Conservation (phyloP, 2,329 filamentous ascomycete species). For the Didymosphaeria variabile region DNA sequence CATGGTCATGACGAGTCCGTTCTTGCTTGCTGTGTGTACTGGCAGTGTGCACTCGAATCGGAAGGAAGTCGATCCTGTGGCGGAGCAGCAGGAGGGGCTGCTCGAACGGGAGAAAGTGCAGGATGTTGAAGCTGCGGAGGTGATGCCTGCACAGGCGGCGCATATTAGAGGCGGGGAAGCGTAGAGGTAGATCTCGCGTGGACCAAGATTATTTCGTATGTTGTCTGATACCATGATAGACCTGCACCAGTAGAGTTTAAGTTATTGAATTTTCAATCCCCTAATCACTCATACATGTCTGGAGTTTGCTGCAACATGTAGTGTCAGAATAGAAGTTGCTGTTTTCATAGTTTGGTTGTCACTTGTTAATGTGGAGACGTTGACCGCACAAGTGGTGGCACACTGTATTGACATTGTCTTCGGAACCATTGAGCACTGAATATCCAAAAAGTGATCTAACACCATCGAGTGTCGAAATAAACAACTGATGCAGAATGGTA, state of each 20-base stretch:
- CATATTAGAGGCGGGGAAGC: constrained; percentile 12
- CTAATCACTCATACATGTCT: no score
- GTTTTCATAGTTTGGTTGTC: not conserved
- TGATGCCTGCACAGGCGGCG: constrained; percentile 10
- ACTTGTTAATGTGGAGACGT: not conserved
- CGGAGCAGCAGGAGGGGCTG: constrained; percentile 17
- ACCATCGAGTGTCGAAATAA: not conserved
- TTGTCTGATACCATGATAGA: not conserved
- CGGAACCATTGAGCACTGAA: not conserved
- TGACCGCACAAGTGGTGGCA: not conserved
- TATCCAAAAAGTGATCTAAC: not conserved
- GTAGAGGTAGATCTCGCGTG: not conserved
- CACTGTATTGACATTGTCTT: not conserved
- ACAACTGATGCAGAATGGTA: not conserved
- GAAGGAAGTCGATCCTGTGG: constrained; percentile 28
- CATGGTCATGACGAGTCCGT: constrained; percentile 31
- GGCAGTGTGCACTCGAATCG: constrained; percentile 21
- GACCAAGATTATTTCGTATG: not conserved
- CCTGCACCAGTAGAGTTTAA: no score
- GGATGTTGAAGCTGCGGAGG: constrained; percentile 21
- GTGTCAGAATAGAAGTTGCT: not conserved
- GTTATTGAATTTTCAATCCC: no score
- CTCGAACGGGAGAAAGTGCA: constrained; percentile 11
- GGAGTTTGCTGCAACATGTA: no score
- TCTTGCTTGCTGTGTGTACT: constrained; percentile 28